phyloP scores from a whole-genome alignment of 2,329 filamentous ascomycete species.

The Sporothrix euskadiensis region DNA sequence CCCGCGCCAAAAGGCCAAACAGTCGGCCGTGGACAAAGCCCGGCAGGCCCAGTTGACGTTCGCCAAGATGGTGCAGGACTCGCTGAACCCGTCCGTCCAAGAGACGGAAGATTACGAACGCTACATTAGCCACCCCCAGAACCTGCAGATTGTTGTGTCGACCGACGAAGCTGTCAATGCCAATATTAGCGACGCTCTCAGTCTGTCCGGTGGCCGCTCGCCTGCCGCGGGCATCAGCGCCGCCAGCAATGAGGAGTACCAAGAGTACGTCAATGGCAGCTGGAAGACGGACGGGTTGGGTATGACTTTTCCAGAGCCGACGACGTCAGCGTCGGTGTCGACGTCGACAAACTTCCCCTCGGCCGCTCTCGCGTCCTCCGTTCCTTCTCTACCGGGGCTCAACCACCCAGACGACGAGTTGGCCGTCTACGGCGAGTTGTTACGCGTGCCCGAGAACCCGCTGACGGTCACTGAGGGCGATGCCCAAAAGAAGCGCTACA shows the following conservation, averaged over 20 bases:
- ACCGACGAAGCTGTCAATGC: conserved; percentile 54
- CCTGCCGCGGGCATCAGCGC: conserved; percentile 38
- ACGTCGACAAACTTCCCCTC: not conserved
- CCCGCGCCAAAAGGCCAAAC: conserved; percentile 48
- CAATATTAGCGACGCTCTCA: conserved; percentile 35
- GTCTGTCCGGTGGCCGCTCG: not conserved
- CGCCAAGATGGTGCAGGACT: conserved; percentile 79
- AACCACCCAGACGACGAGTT: conserved; percentile 59
- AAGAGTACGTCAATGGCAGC: conserved; percentile 74
- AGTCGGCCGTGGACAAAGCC: conserved; percentile 69
- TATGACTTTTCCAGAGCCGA: conserved; percentile 42
- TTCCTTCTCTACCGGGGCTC: not conserved
- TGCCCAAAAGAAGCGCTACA: conserved; percentile 88
- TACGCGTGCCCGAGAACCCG: conserved; percentile 76
- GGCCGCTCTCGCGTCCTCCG: conserved; percentile 35
- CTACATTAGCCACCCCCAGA: conserved; percentile 87
- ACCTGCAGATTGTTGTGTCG: conserved; percentile 78
- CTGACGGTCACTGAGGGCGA: conserved; percentile 88
- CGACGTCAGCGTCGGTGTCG: not conserved
- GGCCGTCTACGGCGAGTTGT: conserved; percentile 72
- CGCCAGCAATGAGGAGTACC: conserved; percentile 65
- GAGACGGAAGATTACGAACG: conserved; percentile 85
- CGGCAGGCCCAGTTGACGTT: conserved; percentile 87
- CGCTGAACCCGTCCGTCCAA: conserved; percentile 78
- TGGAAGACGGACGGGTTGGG: conserved; percentile 60